Conservation (phyloP, 495 filamentous ascomycete species). For the Aspergillus indologenus region DNA sequence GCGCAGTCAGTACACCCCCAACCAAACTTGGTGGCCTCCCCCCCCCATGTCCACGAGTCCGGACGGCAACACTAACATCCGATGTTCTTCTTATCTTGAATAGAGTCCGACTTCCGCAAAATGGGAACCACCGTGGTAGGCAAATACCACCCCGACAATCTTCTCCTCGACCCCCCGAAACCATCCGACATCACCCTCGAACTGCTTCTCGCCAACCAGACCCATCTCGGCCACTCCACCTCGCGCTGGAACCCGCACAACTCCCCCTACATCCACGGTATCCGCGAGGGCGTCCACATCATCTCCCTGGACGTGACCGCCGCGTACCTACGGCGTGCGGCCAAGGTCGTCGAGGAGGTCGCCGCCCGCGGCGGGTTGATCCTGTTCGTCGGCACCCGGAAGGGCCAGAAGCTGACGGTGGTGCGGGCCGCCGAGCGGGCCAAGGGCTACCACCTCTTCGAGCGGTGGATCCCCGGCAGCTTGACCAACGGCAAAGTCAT, state of each 20-base stretch:
- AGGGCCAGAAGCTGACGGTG: constrained; percentile 72
- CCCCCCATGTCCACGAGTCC: not conserved
- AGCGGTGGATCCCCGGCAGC: constrained; percentile 86
- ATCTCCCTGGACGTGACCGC: constrained; percentile 86
- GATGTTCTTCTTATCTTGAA: not conserved
- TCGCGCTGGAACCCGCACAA: constrained; percentile 96
- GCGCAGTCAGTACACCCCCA: constrained; percentile 25
- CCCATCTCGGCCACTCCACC: constrained; percentile 87
- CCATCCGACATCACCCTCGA: constrained; percentile 84
- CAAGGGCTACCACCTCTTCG: constrained; percentile 82
- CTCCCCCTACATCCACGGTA: constrained; percentile 90
- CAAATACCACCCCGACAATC: constrained; percentile 61
- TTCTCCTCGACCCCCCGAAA: constrained; percentile 67
- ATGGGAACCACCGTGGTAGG: constrained; percentile 30
- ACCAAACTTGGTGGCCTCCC: not conserved
- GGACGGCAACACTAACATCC: not conserved
- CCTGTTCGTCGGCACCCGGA: constrained; percentile 84
- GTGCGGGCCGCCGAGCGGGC: constrained; percentile 78
- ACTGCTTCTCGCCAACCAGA: constrained; percentile 84
- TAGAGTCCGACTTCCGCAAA: constrained; percentile 32
- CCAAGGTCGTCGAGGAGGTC: constrained; percentile 83
- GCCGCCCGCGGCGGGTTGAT: constrained; percentile 78
- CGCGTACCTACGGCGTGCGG: constrained; percentile 82
- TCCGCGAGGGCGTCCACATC: constrained; percentile 87
- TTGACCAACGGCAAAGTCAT: constrained; percentile 94